Evolutionary conservation across 164 flowering plant species (phyloP), one percentile per base, ranked within the genome.

Genomic region (Nelumbo lutea): DNA sequence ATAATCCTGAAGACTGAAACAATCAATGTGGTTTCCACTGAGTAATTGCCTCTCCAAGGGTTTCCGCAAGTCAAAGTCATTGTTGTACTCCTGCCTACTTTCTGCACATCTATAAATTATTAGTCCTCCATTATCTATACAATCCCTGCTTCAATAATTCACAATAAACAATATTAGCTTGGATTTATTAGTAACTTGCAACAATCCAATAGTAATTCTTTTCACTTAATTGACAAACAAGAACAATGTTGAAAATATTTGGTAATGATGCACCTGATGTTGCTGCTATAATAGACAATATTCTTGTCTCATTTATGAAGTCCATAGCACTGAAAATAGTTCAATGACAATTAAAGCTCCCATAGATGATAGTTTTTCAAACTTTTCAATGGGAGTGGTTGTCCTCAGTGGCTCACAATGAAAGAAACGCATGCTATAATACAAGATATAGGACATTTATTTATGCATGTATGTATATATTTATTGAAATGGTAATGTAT

Each of bases 61-160:
- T 72, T 92, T 92, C 72, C 97, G 83, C 85, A 92, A 79, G 76
- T 95, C 98, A 85, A 95, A 95, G 45, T 90, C 96, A 82, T 79
- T 89, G 91, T 88, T 82, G 72, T 80, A 95, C 73, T 89, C 91
- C 53, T 74, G 80, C 61, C 76, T 83, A 57, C 66, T 66, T 66
- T 81, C 97, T 90, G 89, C 77, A 76, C 8, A 75, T 69, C n/a
- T 14, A 66, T 7, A 71, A 70, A 42, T 65, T 40, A 58, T 62
- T 48, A 81, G 71, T 55, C 40, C 60, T 46, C 66, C 59, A 8
- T 38, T 53, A 42, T 43, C 50, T 44, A 61, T 56, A 4, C 15
- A 44, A 5, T 57, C 14, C 40, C 3, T 44, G 11, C 41, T 9
- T 62, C 39, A 41, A 64, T n/a, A 56, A 42, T 70, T 10, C 1